These are phyloP conservation scores for Nakaseomyces nivariensis DNA, from an alignment of 1,139 yeast species.

Conservation along the genomic window DNA sequence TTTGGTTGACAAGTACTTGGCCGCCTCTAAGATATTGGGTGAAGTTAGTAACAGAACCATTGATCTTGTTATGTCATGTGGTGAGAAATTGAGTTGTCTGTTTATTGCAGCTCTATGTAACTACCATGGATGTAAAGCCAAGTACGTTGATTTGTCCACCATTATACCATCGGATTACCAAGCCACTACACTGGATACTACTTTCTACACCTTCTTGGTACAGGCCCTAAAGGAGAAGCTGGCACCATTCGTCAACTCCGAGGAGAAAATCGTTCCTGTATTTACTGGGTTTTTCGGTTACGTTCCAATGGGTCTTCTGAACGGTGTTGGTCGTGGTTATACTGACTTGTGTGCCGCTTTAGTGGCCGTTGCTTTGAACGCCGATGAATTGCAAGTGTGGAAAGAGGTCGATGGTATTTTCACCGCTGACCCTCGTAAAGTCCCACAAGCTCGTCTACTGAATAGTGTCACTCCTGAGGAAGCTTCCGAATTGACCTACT, in stretches of 20 bases:
- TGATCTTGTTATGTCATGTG: constrained; percentile 85
- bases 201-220: constrained; percentile 58
- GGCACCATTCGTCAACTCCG: constrained; percentile 25
- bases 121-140: constrained; percentile 68
- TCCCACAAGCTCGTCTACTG: constrained; percentile 75
- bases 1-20: constrained; percentile 56
- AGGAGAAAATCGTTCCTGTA: constrained; percentile 54
- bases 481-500: constrained; percentile 94
- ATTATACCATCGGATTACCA: constrained; percentile 55
- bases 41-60: constrained; percentile 83
- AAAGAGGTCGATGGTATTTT: constrained; percentile 98
- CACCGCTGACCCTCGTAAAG: constrained; percentile 97
- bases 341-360: constrained; percentile 96
- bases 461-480: constrained; percentile 94
- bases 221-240: constrained; percentile 49
- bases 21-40: constrained; percentile 85
- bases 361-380: constrained; percentile 83
- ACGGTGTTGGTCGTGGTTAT: constrained; percentile 93
- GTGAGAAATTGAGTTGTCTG: constrained; percentile 84
- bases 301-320: constrained; percentile 87
- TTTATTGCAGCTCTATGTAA: constrained; percentile 79
- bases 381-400: constrained; percentile 95
- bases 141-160: constrained; percentile 68
- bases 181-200: constrained; percentile 48
- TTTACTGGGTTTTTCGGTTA: constrained; percentile 92